A percentile compares a stretch with the other conserved stretches of the same genome.
phyloP scores from a whole-genome alignment of 345 rosid genomes.

The Moricandia arvensis region DNA sequence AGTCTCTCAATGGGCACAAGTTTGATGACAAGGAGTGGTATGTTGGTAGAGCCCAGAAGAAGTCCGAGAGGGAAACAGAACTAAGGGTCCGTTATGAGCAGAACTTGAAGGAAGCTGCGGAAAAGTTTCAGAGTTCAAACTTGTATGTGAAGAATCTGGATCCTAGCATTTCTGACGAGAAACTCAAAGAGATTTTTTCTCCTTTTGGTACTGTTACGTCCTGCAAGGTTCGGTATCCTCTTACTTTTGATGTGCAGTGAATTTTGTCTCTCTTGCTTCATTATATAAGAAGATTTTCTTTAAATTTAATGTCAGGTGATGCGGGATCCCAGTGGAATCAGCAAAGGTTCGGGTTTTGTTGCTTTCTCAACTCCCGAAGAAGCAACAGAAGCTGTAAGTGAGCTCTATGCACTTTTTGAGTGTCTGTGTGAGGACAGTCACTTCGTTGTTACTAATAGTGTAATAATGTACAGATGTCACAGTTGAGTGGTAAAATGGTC shows the following conservation, averaged over 20 bases:
- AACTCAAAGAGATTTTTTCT: conserved; percentile 78
- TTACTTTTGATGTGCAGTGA: background rate
- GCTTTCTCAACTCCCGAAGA: conserved; percentile 83
- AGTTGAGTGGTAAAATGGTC: conserved; percentile 40
- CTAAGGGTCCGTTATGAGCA: conserved; percentile 69
- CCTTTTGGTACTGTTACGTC: conserved; percentile 78
- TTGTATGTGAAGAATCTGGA: conserved; percentile 86
- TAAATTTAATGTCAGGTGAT: conserved; percentile 51
- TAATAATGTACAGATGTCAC: conserved; percentile 23
- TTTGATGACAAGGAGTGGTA: conserved; percentile 87
- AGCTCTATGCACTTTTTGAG: background rate
- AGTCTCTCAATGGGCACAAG: conserved; percentile 73
- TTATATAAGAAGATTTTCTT: background rate
- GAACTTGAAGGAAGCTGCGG: conserved; percentile 84
- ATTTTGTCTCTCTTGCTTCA: background rate
- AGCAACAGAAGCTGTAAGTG: conserved; percentile 85
- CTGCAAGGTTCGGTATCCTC: conserved; percentile 63
- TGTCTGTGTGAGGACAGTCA: background rate
- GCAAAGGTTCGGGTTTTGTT: conserved; percentile 85
- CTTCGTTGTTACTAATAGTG: background rate
- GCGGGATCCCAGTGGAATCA: conserved; percentile 79
- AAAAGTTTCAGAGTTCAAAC: conserved; percentile 78
- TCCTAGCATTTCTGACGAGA: conserved; percentile 81
- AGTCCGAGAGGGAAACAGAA: conserved; percentile 82
- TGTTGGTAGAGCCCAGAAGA: conserved; percentile 94